Evolutionary conservation across 768 basidiomycete species (phyloP).

Genomic region (Rhodosporidiobolus sp.): DNA sequence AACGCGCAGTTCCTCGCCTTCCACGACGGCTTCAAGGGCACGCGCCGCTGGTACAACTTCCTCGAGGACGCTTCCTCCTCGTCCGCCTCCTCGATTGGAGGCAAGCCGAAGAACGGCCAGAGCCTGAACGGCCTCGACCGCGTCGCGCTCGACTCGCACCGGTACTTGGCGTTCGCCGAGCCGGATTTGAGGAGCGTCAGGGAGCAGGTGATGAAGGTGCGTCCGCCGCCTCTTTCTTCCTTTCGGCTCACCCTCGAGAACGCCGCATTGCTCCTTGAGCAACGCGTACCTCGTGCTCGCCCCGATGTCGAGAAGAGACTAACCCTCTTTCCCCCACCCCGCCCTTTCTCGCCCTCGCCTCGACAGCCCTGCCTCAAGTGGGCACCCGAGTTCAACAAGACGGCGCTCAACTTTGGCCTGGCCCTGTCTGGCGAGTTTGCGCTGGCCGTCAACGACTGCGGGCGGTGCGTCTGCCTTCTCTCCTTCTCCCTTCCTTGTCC

Average conservation of each 20-base stretch:
- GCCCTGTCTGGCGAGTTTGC: constrained; percentile 74
- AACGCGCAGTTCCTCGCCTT: constrained; percentile 61
- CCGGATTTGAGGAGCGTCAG: constrained; percentile 27
- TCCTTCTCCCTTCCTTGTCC: background rate
- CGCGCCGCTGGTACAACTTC: constrained; percentile 66
- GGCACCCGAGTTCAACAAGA: constrained; percentile 66
- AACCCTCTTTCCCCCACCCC: background rate
- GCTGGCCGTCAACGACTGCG: constrained; percentile 70
- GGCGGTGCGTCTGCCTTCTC: constrained; percentile 50
- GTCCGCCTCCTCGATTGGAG: background rate
- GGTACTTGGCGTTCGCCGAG: constrained; percentile 40
- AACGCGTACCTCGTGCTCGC: too few species aligned
- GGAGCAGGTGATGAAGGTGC: constrained; percentile 32
- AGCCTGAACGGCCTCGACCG: constrained; percentile 67
- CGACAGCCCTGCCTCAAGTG: constrained; percentile 64
- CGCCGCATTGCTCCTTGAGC: background rate
- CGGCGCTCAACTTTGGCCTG: constrained; percentile 61
- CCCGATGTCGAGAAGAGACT: too few species aligned
- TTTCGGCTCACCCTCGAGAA: background rate
- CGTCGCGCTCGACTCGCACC: constrained; percentile 53
- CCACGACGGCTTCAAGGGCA: constrained; percentile 79
- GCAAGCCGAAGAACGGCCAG: background rate
- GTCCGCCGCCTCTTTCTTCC: constrained; percentile 45
- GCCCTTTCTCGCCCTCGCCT: constrained; percentile 53
- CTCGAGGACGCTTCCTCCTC: constrained; percentile 50